Base-by-base conservation (phyloP, 371 early-diverging fungal species). In the Mortierella sp. region DNA sequence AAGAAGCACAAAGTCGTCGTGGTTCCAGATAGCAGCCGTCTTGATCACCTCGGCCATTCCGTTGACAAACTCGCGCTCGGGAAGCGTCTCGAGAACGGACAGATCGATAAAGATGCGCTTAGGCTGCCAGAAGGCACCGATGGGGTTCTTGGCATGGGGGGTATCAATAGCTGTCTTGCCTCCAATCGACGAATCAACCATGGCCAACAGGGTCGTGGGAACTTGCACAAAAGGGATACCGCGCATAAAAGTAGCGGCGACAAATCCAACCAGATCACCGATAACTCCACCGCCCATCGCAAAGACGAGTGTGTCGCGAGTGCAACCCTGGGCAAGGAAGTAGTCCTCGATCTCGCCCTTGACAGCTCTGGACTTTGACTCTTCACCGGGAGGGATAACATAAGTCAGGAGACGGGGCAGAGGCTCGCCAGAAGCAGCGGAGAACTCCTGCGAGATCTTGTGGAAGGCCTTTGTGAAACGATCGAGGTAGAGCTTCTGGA, bases 41-140 rank as follows among this genome's bases (percentile, higher is more conserved):
- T 99, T 99, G 89, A 99, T 95, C 54, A 98, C 95, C 90, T 99
- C 99, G 9, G 98, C 99, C 96, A 99, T 96, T 42, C 99, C 99
- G 87, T 98, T 98, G 21, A 95, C 92, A 88, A 98, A 97, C 88
- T 99, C 98, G 74, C 99, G 94, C 63, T 93, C 93, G 4, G 99
- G 98, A 75, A 99, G 90, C 2, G 98, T 98, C 78, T 92, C 88
- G 70, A 99, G 91, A 77, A 97, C 96, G 44, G 91, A 88, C 57
- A 97, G 88, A 90, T 99, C 99, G 87, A 98, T 97, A 86, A 94
- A 99, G 75, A 98, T 95, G 70, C 96, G 94, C 87, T 94, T 91
- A 11, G 99, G 99, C 88, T 98, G 99, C 95, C 98, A 98, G 89
- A 99, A 99, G 24, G 98, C 95, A 60, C 99, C 99, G 75, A 99